Percentiles rank a stretch among this genome's conserved stretches.
These are phyloP conservation scores for Alternaria sp. DNA, from an alignment of 2,329 filamentous ascomycete genomes.

Conservation along the genomic window DNA sequence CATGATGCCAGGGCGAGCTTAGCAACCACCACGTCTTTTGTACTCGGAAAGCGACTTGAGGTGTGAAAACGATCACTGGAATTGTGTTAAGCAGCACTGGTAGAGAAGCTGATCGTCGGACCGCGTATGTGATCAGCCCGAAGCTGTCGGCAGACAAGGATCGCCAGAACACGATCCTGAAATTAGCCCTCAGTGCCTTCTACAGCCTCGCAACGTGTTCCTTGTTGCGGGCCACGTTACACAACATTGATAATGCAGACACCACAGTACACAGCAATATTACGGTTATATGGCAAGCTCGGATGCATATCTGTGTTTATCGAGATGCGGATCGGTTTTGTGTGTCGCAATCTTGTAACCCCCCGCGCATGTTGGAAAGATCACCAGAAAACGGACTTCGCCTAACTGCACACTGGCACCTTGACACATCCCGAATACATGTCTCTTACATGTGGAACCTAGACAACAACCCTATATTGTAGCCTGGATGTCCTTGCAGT, in stretches of 20 bases:
- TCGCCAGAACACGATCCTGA: not conserved
- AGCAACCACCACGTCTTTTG: not conserved
- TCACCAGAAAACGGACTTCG: not conserved
- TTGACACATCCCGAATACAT: not conserved
- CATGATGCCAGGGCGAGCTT: not conserved
- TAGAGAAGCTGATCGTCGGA: not conserved
- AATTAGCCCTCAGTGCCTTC: not conserved
- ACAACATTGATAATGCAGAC: not conserved
- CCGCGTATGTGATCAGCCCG: not conserved
- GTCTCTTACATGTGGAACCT: not conserved
- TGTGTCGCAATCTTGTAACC: not conserved
- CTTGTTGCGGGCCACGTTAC: not conserved
- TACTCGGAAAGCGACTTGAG: not conserved
- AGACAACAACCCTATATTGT: not conserved
- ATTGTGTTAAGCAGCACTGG: not conserved
- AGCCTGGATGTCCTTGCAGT: too few relatives aligned
- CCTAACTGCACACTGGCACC: not conserved
- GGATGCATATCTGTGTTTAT: not conserved
- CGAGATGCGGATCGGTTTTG: not conserved
- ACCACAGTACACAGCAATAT: not conserved
- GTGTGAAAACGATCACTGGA: not conserved
- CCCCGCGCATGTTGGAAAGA: not conserved
- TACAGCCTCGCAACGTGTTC: not conserved
- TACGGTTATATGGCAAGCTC: not conserved
- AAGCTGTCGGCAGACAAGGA: not conserved